phyloP scores from a whole-genome alignment of 345 rosid species.

The Rhodamnia rubescens region DNA sequence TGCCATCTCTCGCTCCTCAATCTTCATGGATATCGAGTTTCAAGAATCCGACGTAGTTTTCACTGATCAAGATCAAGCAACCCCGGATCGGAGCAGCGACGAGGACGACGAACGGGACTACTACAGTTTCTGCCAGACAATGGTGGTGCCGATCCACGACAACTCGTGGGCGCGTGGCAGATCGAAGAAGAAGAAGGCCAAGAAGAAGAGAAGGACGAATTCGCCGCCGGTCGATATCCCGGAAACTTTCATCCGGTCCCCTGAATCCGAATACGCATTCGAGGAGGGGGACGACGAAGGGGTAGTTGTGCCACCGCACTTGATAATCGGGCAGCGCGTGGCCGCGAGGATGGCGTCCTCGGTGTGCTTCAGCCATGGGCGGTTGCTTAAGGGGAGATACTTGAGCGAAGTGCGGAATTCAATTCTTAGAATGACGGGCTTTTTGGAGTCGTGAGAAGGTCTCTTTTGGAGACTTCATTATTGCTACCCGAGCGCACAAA shows the following conservation, averaged over 20 bases:
- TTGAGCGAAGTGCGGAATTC: slow-evolving; percentile 72
- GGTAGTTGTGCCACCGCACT: slow-evolving; percentile 40
- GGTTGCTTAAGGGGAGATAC: slow-evolving; percentile 76
- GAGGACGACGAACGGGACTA: background rate
- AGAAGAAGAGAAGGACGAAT: slow-evolving; percentile 3
- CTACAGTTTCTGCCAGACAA: background rate
- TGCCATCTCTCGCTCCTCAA: background rate
- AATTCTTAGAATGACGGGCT: slow-evolving; percentile 77
- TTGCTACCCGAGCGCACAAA: background rate
- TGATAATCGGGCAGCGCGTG: slow-evolving; percentile 40
- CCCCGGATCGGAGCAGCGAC: background rate
- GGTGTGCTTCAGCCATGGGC: slow-evolving; percentile 64
- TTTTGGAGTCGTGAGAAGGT: slow-evolving; percentile 44
- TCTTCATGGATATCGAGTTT: slow-evolving; percentile 8
- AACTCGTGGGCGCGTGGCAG: background rate
- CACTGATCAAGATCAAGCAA: background rate
- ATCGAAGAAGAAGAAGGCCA: slow-evolving; percentile 2
- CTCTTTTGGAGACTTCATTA: background rate
- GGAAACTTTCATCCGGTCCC: slow-evolving; percentile 1
- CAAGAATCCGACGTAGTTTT: slow-evolving; percentile 13
- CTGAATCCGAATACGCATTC: background rate
- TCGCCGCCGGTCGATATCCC: slow-evolving; percentile 27
- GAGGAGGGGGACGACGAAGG: slow-evolving; percentile 14
- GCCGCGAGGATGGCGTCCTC: slow-evolving; percentile 64
- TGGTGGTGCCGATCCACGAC: background rate